Base-by-base conservation (phyloP, 2,329 filamentous ascomycete species). In the Stachybotrys chlorohalonatus region DNA sequence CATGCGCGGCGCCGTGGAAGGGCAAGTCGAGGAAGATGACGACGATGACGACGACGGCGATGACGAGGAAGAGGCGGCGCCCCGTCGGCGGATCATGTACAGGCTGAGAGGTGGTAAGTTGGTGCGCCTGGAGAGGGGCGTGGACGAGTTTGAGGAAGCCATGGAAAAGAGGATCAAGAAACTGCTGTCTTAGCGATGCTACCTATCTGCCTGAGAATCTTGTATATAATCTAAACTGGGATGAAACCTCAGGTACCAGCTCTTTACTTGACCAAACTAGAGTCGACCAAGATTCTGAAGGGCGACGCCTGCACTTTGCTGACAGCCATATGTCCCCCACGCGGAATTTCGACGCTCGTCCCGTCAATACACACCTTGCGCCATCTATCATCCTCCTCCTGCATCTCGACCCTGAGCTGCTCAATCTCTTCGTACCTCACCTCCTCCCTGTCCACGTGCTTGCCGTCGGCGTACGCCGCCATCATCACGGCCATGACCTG, bases 281-380 rank as follows among this genome's bases (percentile, higher is more conserved):
- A 55, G 57, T 73, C 68, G 7, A 78, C 75, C 49, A 83, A 57
- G 7, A 84, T 66, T 49, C 65, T 67, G 51, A 82, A 68, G 31
- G 70, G 65, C n/a, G 68, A 66, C 47, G 64, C 60, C 8, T 68
- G 65, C 30, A 80, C 75, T 63, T 73, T 80, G 58, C 68, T 70
- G 0, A 96, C 79, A 56, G 83, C 80, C 69, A 95, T 81, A 77
- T 82, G 86, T 0, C 91, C 91, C 2, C 80, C 84, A 52, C 76
- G 68, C 17, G 87, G 86, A 1, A 96, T 73, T 56, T 82, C 79
- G 3, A 96, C 82, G 63, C 95, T 95, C 53, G 87, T 90, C 3
- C 93, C 93, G 69, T 97, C 93, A n/a, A 97, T 77, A 67, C 93
- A 97, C 13, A 95, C 81, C 64, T 92, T 83, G 57, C 93, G 78